Conservation (phyloP, 2,329 filamentous ascomycete genomes). For the Zasmidium citrigriseum region DNA sequence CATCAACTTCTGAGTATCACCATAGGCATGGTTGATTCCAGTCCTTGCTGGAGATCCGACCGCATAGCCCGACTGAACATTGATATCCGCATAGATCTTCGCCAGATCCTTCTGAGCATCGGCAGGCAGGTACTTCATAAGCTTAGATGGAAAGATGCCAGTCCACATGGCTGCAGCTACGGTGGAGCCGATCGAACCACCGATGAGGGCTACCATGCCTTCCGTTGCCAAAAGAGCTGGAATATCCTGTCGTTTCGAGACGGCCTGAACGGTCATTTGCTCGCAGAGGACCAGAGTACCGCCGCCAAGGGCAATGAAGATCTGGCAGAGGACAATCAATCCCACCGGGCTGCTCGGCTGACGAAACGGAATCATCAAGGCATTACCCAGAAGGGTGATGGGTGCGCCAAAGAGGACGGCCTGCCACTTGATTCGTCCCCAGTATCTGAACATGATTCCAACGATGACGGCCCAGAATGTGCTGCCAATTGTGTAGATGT, state of each 20-base stretch:
- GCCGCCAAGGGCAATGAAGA: constrained; percentile 61
- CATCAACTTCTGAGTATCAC: constrained; percentile 4
- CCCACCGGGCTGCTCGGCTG: constrained; percentile 43
- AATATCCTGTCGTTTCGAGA: constrained; percentile 31
- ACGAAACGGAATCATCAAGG: constrained; percentile 34
- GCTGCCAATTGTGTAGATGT: constrained; percentile 37
- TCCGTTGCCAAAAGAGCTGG: constrained; percentile 26
- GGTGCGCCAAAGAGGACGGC: constrained; percentile 34
- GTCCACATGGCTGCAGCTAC: constrained; percentile 31
- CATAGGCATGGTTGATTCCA: not conserved
- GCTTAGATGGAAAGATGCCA: constrained; percentile 24
- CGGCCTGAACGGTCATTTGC: constrained; percentile 63
- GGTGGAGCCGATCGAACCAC: constrained; percentile 57
- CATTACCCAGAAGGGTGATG: constrained; percentile 28
- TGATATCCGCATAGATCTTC: not conserved
- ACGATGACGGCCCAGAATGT: constrained; percentile 46
- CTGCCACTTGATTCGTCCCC: constrained; percentile 52
- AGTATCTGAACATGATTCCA: constrained; percentile 47
- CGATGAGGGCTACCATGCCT: constrained; percentile 25
- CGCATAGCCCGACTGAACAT: not conserved
- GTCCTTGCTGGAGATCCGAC: not conserved
- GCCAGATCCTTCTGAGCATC: not conserved
- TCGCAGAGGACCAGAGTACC: constrained; percentile 60
- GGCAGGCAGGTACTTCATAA: constrained; percentile 16
- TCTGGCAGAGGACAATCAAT: constrained; percentile 57